phyloP scores from a whole-genome alignment of 1,284 basidiomycete species.

The Ceratobasidium sp. region DNA sequence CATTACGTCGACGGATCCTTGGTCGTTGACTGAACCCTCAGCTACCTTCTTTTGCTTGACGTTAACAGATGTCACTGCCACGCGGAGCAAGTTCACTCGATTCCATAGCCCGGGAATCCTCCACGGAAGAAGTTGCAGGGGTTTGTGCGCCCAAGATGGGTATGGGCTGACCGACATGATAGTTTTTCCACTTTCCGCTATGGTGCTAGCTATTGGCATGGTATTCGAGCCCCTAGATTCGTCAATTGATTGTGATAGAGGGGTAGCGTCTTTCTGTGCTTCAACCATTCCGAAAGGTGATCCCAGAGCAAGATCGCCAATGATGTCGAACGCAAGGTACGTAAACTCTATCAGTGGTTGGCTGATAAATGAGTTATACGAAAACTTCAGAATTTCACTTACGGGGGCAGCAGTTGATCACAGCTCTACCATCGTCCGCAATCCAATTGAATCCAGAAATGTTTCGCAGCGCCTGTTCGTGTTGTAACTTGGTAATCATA shows the following conservation, averaged over 20 bases:
- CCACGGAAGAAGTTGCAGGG: background rate
- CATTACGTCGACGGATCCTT: conserved; percentile 64
- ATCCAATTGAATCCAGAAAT: conserved; percentile 35
- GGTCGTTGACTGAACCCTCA: conserved; percentile 43
- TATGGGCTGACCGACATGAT: conserved; percentile 83
- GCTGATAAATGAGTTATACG: background rate
- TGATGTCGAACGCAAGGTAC: conserved; percentile 60
- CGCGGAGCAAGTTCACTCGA: conserved; percentile 62
- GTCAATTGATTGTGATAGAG: conserved; percentile 43
- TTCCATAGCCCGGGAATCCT: background rate
- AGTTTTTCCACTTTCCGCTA: conserved; percentile 52
- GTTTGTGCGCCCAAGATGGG: conserved; percentile 58
- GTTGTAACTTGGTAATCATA: too few relatives aligned
- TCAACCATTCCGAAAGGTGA: conserved; percentile 56
- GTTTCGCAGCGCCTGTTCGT: conserved; percentile 54
- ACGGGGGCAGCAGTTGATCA: background rate
- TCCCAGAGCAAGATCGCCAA: conserved; percentile 58
- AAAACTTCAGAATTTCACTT: background rate
- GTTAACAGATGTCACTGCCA: conserved; percentile 81
- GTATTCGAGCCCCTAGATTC: too few relatives aligned
- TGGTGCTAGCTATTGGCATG: conserved; percentile 33
- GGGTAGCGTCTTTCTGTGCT: background rate
- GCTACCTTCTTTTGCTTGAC: conserved; percentile 74
- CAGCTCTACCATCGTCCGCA: background rate
- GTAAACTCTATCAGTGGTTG: conserved; percentile 46